Percentiles rank a stretch among this genome's conserved stretches.
phyloP scores from a whole-genome alignment of 257 asterid species.

The Henckelia pumila region DNA sequence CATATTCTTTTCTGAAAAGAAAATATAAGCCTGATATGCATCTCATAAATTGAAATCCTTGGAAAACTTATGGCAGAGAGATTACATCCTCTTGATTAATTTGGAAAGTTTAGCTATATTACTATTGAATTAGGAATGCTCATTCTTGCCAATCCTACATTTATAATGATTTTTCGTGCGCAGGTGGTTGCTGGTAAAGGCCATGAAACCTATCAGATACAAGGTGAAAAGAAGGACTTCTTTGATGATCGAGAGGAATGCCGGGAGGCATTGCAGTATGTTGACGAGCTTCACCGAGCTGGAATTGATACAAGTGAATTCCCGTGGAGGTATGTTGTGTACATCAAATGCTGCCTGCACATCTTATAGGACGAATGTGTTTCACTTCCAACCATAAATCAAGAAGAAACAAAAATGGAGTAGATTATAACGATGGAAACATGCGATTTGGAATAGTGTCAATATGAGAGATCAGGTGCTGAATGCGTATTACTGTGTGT shows the following conservation, averaged over 20 bases:
- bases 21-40: not conserved
- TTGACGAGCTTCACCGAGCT: slow-evolving; percentile 98
- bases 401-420: not conserved
- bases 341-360: not conserved
- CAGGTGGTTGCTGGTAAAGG: slow-evolving; percentile 99
- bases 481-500: slow-evolving; percentile 10
- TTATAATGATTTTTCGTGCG: slow-evolving; percentile 1
- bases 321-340: slow-evolving; percentile 73
- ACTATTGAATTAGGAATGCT: slow-evolving; percentile 4
- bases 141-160: not conserved
- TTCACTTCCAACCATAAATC: slow-evolving; percentile 2
- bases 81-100: not conserved
- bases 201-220: slow-evolving; percentile 70
- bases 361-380: not conserved
- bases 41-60: not conserved
- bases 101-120: slow-evolving; percentile 4
- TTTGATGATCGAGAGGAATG: slow-evolving; percentile 97
- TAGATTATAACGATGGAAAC: not conserved
- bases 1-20: slow-evolving; percentile 7
- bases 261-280: slow-evolving; percentile 93
- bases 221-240: slow-evolving; percentile 84
- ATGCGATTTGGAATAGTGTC: not conserved
- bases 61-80: not conserved
- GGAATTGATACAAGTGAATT: slow-evolving; percentile 98
- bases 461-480: not conserved